Evolutionary conservation across 345 rosid species (phyloP).

Genomic region (Lenwebbia sp.): DNA sequence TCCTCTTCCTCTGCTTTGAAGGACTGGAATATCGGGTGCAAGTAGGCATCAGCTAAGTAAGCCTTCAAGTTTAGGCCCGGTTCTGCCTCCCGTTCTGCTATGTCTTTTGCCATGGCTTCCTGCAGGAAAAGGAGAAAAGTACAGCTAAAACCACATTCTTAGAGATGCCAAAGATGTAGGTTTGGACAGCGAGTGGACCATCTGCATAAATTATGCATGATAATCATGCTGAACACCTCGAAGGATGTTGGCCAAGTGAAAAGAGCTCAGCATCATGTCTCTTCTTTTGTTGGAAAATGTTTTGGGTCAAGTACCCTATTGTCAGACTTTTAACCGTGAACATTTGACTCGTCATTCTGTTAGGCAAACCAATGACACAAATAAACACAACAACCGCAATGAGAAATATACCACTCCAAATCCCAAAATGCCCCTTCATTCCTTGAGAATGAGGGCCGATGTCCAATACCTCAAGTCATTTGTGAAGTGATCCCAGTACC

Average conservation of each 20-base stretch:
- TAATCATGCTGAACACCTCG: not conserved
- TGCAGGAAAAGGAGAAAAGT: constrained; percentile 13
- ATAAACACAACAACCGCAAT: not conserved
- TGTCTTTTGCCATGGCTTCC: constrained; percentile 94
- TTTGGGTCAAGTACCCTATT: not conserved
- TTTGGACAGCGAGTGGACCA: not conserved
- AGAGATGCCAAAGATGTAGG: not conserved
- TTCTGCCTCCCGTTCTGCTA: constrained; percentile 41
- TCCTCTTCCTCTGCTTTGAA: constrained; percentile 48
- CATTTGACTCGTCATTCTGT: not conserved
- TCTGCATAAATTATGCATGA: not conserved
- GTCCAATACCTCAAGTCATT: not conserved
- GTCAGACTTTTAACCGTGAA: not conserved
- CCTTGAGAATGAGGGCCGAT: not conserved
- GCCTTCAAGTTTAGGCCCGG: constrained; percentile 50
- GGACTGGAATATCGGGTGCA: constrained; percentile 83
- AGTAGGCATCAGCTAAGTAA: constrained; percentile 78
- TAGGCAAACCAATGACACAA: not conserved
- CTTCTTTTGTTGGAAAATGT: not conserved
- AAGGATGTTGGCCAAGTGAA: not conserved
- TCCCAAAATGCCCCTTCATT: not conserved
- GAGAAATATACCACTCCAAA: not conserved
- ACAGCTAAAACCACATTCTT: not conserved
- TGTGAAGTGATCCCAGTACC: not conserved
- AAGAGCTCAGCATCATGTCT: not conserved